Conservation (phyloP, 352 stramenopile species). For the Globisporangium solare region DNA sequence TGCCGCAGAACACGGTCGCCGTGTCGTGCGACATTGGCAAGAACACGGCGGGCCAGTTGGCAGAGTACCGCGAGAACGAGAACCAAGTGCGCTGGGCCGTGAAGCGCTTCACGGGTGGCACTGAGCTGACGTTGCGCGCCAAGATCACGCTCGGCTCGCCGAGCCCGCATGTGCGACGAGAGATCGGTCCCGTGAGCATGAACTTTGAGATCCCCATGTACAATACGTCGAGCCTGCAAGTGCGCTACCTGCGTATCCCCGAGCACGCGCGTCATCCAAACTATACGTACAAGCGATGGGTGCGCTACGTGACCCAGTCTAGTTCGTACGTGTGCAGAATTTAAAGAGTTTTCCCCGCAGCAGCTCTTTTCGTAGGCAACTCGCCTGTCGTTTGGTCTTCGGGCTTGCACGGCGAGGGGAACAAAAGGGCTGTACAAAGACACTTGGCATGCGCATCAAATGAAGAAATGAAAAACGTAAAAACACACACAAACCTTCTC, state of each 20-base stretch:
- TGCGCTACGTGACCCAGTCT: slow-evolving; percentile 98
- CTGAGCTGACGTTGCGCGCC: slow-evolving; percentile 93
- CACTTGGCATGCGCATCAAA: slow-evolving; percentile 2
- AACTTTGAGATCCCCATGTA: slow-evolving; percentile 99
- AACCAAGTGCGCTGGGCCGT: slow-evolving; percentile 96
- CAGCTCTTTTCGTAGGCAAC: too few species aligned
- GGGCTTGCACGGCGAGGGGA: too few species aligned
- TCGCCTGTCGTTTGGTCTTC: too few species aligned
- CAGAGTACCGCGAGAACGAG: slow-evolving; percentile 94
- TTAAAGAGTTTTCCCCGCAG: slow-evolving; percentile 38
- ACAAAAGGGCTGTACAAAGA: too few species aligned
- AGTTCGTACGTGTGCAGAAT: slow-evolving; percentile 97
- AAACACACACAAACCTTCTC: neutral
- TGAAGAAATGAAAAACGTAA: slow-evolving; percentile 4
- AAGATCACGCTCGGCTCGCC: slow-evolving; percentile 88
- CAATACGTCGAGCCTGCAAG: slow-evolving; percentile 97
- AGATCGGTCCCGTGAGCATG: slow-evolving; percentile 97
- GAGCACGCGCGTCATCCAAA: slow-evolving; percentile 93
- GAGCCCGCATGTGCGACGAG: slow-evolving; percentile 77
- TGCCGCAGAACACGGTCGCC: slow-evolving; percentile 85
- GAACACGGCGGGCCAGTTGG: slow-evolving; percentile 72
- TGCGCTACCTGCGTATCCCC: slow-evolving; percentile 97
- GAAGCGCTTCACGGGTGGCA: slow-evolving; percentile 95
- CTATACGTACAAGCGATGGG: slow-evolving; percentile 98
- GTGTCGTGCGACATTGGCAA: slow-evolving; percentile 82